phyloP scores from a whole-genome alignment of 805 yeast genomes.

The Nadsonia fulvescens region DNA sequence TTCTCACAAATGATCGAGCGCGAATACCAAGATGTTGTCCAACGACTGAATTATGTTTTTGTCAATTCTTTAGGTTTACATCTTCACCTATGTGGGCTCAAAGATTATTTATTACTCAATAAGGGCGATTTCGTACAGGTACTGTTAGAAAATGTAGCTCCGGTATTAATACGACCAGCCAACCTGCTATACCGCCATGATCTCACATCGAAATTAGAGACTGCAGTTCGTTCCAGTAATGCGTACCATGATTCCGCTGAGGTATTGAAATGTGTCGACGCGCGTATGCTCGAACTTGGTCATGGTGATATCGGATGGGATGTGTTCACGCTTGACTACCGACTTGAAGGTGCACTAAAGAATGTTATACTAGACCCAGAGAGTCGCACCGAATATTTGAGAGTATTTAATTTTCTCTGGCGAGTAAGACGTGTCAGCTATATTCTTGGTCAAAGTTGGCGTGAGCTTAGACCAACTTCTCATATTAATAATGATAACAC shows the following conservation, averaged over 20 bases:
- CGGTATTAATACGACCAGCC: slow-evolving; percentile 42
- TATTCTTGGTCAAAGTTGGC: slow-evolving; percentile 34
- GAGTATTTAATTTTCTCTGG: slow-evolving; percentile 77
- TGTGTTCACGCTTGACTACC: slow-evolving; percentile 72
- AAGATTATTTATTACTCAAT: slow-evolving; percentile 49
- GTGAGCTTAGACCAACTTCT: slow-evolving; percentile 11
- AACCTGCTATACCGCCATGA: slow-evolving; percentile 44
- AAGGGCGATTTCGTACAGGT: slow-evolving; percentile 70
- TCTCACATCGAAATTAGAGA: slow-evolving; percentile 43
- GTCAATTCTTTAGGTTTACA: slow-evolving; percentile 30
- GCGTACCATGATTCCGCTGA: slow-evolving; percentile 19
- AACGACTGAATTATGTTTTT: slow-evolving; percentile 32
- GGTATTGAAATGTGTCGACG: slow-evolving; percentile 48
- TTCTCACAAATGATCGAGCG: slow-evolving; percentile 19
- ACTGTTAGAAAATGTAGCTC: slow-evolving; percentile 36
- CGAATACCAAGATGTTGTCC: slow-evolving; percentile 30
- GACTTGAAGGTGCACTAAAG: slow-evolving; percentile 30
- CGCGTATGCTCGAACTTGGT: slow-evolving; percentile 56
- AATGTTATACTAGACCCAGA: slow-evolving; percentile 34
- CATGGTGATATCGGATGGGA: slow-evolving; percentile 81
- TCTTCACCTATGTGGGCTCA: slow-evolving; percentile 41
- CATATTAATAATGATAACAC: not conserved
- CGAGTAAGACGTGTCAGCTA: slow-evolving; percentile 45
- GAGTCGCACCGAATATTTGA: slow-evolving; percentile 36
- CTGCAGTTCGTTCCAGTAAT: slow-evolving; percentile 31